Base-by-base conservation (phyloP, 2,329 filamentous ascomycete genomes). In the Xylaria sp. region DNA sequence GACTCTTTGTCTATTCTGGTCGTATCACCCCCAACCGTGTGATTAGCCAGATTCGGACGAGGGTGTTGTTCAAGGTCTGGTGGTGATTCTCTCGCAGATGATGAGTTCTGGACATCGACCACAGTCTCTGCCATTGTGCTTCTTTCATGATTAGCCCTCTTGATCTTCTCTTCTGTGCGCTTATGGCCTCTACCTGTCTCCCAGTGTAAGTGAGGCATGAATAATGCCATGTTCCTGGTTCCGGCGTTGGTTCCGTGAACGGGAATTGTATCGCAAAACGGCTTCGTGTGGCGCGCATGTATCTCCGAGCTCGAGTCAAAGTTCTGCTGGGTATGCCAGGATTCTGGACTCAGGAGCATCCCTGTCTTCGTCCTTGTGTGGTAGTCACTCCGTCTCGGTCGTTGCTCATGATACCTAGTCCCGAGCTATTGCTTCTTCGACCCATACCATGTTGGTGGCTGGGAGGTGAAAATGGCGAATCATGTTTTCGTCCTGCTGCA, bases 401-500 rank as follows among this genome's bases (percentile, higher is more conserved):
- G 46, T 13, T 20, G 20, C 47, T 64, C 62, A 20, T 51, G 52
- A 39, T 62, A n/a, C n/a, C n/a, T n/a, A 64, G 50, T 62, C 59
- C 21, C 59, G 50, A 11, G 52, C 52, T 17, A 61, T 60, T 39
- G 58, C 59, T 41, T 66, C 61, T 49, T 68, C 65, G 7, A 65
- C 62, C 65, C 65, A 68, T 38, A 54, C 50, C 65, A 68, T 68
- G 45, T 65, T 66, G 50, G 66, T 68, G 9, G 62, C 60, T 7
- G 65, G 65, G 21, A 68, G 48, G 44, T 68, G 63, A 37, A 66
- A 63, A 48, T 66, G 66, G 18, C 61, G 55, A 26, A 66, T 46
- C 21, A 48, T 50, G 5, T 61, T 54, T n/a, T 56, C 57, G 24
- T 51, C 39, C 8, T 38, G 11, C 11, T 56, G 51, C 56, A 60